Evolutionary conservation across 495 filamentous ascomycete species (phyloP), one percentile per base, ranked within the genome.

Genomic region (Penicillium arizonense): DNA sequence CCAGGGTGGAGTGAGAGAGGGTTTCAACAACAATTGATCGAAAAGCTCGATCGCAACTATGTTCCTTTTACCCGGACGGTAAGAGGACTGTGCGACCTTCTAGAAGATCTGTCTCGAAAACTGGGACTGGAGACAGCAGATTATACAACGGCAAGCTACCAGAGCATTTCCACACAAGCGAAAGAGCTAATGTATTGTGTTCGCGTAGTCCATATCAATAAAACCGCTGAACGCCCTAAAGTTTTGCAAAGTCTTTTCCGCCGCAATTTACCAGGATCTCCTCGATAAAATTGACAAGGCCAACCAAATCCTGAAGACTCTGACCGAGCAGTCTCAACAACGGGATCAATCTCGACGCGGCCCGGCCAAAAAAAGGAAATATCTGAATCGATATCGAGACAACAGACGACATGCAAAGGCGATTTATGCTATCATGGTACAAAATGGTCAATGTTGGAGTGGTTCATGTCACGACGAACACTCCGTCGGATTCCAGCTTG

Each of bases 191-290:
- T 44, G 10, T 12, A 13, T 44, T 21, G 5, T 1, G n/a, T 5
- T 44, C 23, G 11, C 20, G 30, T 9, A 44, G 41, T 11, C 11
- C 8, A 24, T 26, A 44, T 26, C 18, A 5, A 14, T 26, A 6
- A 44, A 44, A 21, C 23, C 41, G 2, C 18, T 44, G 18, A 21
- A 35, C 37, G 18, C 59, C n/a, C 40, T 44, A 34, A 55, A 55
- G 12, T 50, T 63, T 32, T 58, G 60, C 21, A 44, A 48, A n/a
- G 55, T 59, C 0, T 51, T 74, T 5, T 59, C 53, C 3, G 62
- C 62, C 9, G 55, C 52, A 8, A 48, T 62, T 20, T 60, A 70
- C 39, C 50, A 57, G 33, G 48, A 62, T 21, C 35, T 60, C 2
- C 33, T 70, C 0, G 34, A 47, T 4, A 36, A 45, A 11, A 65